Base-by-base conservation (phyloP, 2,329 filamentous ascomycete genomes). In the Calonectria hongkongensis region DNA sequence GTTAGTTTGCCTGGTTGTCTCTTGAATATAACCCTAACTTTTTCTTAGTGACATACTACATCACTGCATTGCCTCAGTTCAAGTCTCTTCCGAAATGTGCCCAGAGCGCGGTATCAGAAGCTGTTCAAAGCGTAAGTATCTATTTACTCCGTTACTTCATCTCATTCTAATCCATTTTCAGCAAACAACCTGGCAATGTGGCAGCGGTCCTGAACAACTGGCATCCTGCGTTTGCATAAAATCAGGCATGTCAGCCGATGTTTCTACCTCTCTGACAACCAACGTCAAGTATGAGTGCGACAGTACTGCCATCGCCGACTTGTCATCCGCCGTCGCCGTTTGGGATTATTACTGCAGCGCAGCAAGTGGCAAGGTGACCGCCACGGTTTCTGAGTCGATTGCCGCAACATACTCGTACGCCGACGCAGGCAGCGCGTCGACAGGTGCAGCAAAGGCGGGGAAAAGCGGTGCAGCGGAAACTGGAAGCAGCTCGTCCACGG, bases 151-250 rank as follows among this genome's bases (percentile, higher is more conserved):
- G 5, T 2, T 9, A 18, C 2, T 15, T 18, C 2, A 13, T 1
- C n/a, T 18, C 12, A 12, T 83, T 83, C 0, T 73, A 74, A 25
- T 77, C 21, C 9, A 4, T 1, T 33, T 8, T 27, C 21, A 82
- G 81, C 82, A 83, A 82, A 81, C 76, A 2, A 77, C 78, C 15
- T 79, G 82, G n/a, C 65, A 86, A 33, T 90, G 89, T 54, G 87
- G 86, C 0, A 75, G 78, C 0, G 88, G 87, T 0, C 87, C 88
- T 0, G 82, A 88, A 73, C 87, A 86, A 12, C 81, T 90, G 2
- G 89, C 88, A 0, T 90, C 88, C 0, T 90, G 89, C 70, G 85
- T 84, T 5, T 91, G 89, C 70, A 73, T 90, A 67, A 89, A 90
- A 73, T 84, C 84, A 3, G 85, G 85, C 27, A 87, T 90, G 82